These are phyloP conservation scores for Aspergillus brasiliensis DNA, from an alignment of 2,329 filamentous ascomycete genomes.

Conservation along the genomic window DNA sequence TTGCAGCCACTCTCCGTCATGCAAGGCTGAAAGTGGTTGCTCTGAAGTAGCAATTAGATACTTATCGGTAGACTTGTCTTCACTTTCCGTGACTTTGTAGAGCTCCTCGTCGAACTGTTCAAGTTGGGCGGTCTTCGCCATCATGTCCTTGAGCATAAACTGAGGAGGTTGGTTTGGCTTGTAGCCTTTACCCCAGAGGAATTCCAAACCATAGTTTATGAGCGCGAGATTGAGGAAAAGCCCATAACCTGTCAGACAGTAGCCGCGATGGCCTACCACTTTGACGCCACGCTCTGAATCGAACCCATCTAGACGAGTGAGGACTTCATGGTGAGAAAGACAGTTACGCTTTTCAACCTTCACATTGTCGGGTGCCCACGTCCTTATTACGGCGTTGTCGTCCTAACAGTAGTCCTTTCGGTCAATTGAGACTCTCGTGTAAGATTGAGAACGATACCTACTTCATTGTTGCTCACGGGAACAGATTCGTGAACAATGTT, in stretches of 20 bases:
- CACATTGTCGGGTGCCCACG: constrained; percentile 78
- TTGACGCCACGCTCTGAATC: constrained; percentile 92
- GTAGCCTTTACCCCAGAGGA: constrained; percentile 78
- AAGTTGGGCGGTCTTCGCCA: constrained; percentile 97
- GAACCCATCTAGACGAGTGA: constrained; percentile 84
- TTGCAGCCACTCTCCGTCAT: constrained; percentile 91
- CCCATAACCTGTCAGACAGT: constrained; percentile 87
- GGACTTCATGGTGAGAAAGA: constrained; percentile 93
- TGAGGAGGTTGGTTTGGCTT: constrained; percentile 82
- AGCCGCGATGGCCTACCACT: constrained; percentile 90
- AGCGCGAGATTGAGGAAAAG: constrained; percentile 90
- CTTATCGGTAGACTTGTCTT: constrained; percentile 86
- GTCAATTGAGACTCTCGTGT: neutral
- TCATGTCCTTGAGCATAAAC: constrained; percentile 93
- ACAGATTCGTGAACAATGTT: constrained; percentile 91
- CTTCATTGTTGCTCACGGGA: constrained; percentile 79
- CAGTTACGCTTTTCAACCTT: constrained; percentile 72
- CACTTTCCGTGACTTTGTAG: constrained; percentile 88
- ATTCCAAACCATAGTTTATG: constrained; percentile 92
- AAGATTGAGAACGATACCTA: constrained; percentile 32
- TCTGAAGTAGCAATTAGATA: constrained; percentile 82
- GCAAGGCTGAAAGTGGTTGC: constrained; percentile 90
- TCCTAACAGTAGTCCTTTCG: constrained; percentile 52
- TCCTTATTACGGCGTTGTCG: constrained; percentile 75
- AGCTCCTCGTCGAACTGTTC: constrained; percentile 97